Evolutionary conservation across 805 yeast species (phyloP).

Genomic region (Starmerella floris): DNA sequence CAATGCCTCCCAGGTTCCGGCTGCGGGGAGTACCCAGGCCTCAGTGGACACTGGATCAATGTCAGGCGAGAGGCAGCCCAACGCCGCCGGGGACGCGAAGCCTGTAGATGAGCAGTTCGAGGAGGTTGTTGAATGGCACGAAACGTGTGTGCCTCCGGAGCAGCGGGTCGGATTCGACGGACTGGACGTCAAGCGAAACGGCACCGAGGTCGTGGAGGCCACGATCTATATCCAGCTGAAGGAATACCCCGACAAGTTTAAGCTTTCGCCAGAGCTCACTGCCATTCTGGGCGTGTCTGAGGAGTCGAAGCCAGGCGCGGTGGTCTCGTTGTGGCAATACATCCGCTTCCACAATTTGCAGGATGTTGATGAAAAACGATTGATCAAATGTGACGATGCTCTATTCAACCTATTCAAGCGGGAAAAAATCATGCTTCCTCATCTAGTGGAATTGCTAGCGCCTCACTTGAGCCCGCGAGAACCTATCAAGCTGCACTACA

Average conservation of each 20-base stretch:
- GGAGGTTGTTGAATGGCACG: slow-evolving; percentile 82
- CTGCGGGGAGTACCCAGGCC: background rate
- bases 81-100: background rate
- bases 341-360: slow-evolving; percentile 50
- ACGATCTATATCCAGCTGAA: slow-evolving; percentile 71
- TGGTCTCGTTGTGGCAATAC: slow-evolving; percentile 70
- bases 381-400: slow-evolving; percentile 39
- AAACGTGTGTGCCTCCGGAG: slow-evolving; percentile 27
- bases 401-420: slow-evolving; percentile 35
- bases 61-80: no score
- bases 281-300: slow-evolving; percentile 62
- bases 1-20: background rate
- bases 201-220: slow-evolving; percentile 49
- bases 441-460: slow-evolving; percentile 53
- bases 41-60: background rate
- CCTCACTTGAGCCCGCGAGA: slow-evolving; percentile 62
- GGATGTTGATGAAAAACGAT: slow-evolving; percentile 42
- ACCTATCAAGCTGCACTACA: slow-evolving; percentile 67
- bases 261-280: slow-evolving; percentile 52
- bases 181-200: slow-evolving; percentile 70
- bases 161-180: slow-evolving; percentile 62
- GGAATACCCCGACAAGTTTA: slow-evolving; percentile 54
- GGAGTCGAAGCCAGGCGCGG: slow-evolving; percentile 75
- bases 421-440: slow-evolving; percentile 48
- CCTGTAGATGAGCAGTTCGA: background rate